These are phyloP conservation scores for Arthrobotrys entomopaga DNA, from an alignment of 2,329 filamentous ascomycete species.

Conservation along the genomic window DNA sequence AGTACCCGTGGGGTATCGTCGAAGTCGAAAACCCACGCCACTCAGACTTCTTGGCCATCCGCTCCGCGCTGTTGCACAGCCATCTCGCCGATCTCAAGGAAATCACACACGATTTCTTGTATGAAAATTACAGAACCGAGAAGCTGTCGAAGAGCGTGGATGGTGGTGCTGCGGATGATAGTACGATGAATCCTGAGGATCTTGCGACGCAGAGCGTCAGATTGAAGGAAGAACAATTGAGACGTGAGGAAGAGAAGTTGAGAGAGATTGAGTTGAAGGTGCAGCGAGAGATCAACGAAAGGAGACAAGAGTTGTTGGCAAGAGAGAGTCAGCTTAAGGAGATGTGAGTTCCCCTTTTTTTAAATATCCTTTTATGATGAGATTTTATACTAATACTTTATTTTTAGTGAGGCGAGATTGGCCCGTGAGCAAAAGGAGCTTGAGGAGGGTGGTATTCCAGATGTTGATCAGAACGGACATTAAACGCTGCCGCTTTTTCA, in stretches of 20 bases:
- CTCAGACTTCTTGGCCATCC: slow-evolving; percentile 97
- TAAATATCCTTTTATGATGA: background rate
- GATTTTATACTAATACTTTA: slow-evolving; percentile 21
- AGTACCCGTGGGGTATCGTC: slow-evolving; percentile 99
- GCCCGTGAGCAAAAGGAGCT: slow-evolving; percentile 58
- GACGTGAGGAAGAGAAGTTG: slow-evolving; percentile 99
- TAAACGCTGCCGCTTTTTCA: slow-evolving; percentile 11
- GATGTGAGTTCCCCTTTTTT: slow-evolving; percentile 67
- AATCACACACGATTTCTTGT: slow-evolving; percentile 99
- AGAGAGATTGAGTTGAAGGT: slow-evolving; percentile 99
- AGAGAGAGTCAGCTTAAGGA: slow-evolving; percentile 98
- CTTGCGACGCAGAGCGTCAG: slow-evolving; percentile 96
- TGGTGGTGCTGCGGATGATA: slow-evolving; percentile 82
- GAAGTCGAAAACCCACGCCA: slow-evolving; percentile 99
- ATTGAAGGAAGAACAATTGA: slow-evolving; percentile 99
- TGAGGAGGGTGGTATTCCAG: slow-evolving; percentile 47
- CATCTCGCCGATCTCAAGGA: slow-evolving; percentile 98
- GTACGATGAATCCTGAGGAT: slow-evolving; percentile 97
- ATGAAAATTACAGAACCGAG: slow-evolving; percentile 99
- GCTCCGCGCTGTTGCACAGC: slow-evolving; percentile 95
- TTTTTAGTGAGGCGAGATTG: slow-evolving; percentile 59
- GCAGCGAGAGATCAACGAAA: slow-evolving; percentile 99
- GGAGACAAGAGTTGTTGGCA: slow-evolving; percentile 96
- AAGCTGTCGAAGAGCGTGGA: slow-evolving; percentile 99
- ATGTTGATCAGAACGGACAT: slow-evolving; percentile 42